Percentiles rank a stretch among this genome's conserved stretches.
Evolutionary conservation across 495 filamentous ascomycete species (phyloP).

Genomic region (Aspergillus panamensis): DNA sequence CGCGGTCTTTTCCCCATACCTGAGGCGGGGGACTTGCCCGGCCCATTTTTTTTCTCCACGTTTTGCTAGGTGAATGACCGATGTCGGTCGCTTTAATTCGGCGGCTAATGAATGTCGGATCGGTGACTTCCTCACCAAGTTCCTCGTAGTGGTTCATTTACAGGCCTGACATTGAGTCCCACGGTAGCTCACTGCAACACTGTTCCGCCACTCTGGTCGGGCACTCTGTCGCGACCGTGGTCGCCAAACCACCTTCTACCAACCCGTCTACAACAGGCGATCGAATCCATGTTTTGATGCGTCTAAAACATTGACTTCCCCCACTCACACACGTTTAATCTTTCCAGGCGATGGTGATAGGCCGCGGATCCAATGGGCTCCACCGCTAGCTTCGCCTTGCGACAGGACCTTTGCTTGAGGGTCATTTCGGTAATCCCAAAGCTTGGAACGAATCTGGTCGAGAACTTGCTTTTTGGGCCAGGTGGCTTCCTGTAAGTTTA

Average conservation of each 20-base stretch:
- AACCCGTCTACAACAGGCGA: neutral
- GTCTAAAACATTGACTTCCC: neutral
- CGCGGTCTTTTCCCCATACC: too few relatives aligned
- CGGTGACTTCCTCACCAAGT: too few relatives aligned
- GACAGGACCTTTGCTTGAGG: neutral
- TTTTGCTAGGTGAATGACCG: too few relatives aligned
- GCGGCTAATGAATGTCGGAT: too few relatives aligned
- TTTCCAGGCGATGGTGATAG: neutral
- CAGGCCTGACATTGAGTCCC: too few relatives aligned
- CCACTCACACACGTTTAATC: neutral
- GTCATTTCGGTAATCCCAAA: too few relatives aligned
- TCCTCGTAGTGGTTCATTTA: too few relatives aligned
- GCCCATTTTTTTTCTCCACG: too few relatives aligned
- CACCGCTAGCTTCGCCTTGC: neutral
- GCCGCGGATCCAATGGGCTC: neutral
- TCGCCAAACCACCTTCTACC: neutral
- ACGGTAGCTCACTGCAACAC: too few relatives aligned
- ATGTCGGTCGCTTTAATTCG: too few relatives aligned
- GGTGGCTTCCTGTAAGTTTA: neutral
- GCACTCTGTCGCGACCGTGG: neutral
- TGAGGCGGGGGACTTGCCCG: too few relatives aligned
- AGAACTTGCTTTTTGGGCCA: neutral
- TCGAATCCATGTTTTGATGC: neutral
- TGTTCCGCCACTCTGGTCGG: too few relatives aligned
- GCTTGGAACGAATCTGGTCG: neutral